Conservation (phyloP, 345 rosid species). For the Firmiana major region DNA sequence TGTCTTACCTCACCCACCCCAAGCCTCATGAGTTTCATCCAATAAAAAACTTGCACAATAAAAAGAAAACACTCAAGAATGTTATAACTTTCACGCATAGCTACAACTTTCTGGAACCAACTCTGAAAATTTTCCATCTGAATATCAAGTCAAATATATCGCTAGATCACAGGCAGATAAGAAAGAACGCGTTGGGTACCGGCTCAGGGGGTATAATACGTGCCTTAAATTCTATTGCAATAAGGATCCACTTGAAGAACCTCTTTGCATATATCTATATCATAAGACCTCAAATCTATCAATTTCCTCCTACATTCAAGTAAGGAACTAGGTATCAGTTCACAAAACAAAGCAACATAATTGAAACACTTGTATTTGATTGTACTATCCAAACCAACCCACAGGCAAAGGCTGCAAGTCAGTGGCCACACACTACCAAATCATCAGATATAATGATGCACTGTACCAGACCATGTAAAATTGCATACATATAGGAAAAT, state of each 20-base stretch:
- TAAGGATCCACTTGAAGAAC: constrained; percentile 6
- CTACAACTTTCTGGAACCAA: not conserved
- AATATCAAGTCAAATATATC: not conserved
- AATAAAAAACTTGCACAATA: not conserved
- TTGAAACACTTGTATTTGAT: not conserved
- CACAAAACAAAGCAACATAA: not conserved
- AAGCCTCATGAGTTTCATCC: not conserved
- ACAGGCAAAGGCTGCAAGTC: not conserved
- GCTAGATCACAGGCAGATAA: too few species aligned
- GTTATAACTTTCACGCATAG: not conserved
- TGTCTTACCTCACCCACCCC: not conserved
- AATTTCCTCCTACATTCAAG: not conserved
- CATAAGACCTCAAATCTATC: not conserved
- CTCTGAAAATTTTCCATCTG: not conserved
- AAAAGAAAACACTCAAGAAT: not conserved
- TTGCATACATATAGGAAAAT: not conserved
- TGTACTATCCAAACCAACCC: not conserved
- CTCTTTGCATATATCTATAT: not conserved
- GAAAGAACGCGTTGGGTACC: too few species aligned
- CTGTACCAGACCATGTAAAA: not conserved
- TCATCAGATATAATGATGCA: not conserved
- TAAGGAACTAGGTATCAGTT: not conserved
- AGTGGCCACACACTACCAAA: not conserved
- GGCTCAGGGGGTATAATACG: not conserved
- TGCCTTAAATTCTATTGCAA: not conserved